Evolutionary conservation across 352 stramenopile genomes (phyloP), one percentile per base, ranked within the genome.

Genomic region (Pythium plurisporium): DNA sequence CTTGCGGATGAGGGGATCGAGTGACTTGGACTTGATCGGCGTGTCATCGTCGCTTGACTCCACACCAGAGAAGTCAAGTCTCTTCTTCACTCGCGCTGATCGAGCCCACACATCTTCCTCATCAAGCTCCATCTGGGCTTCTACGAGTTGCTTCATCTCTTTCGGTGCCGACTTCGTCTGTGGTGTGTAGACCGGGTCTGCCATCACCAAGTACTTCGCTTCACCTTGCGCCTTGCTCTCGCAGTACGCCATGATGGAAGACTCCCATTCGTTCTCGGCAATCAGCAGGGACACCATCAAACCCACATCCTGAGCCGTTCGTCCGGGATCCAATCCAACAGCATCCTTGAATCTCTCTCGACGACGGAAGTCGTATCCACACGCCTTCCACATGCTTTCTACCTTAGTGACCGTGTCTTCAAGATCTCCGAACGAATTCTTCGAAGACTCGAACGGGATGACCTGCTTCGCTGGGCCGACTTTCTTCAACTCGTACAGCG

Each of bases 261-360:
- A 23, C 25, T 49, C 42, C 42, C 42, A 49, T 29, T 49, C 42
- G 25, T 49, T 49, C 42, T 49, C 42, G 7, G 42, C 42, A 33
- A 49, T 49, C 6, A 49, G 17, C 42, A 49, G 22, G 9, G 42
- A 49, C n/a, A 49, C 19, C 42, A 25, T 49, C 42, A 49, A 29
- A 29, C 42, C 42, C 7, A 49, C 42, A 49, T 49, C 42, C n/a
- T 29, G 20, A 19, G 42, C 42, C 15, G 42, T 49, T 9, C 42
- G 42, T 11, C 9, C 20, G 15, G 20, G 42, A 49, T 49, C 19
- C 11, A 49, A 17, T 31, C 15, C 42, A 11, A 49, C 42, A 11
- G 42, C 42, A 49, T 49, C 22, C 15, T 49, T 29, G 42, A 49
- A 49, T 5, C 19, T 25, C 25, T 29, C 15, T 33, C 42, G 42